phyloP scores from a whole-genome alignment of 2,329 filamentous ascomycete species.

The Fusarium abutilonis region DNA sequence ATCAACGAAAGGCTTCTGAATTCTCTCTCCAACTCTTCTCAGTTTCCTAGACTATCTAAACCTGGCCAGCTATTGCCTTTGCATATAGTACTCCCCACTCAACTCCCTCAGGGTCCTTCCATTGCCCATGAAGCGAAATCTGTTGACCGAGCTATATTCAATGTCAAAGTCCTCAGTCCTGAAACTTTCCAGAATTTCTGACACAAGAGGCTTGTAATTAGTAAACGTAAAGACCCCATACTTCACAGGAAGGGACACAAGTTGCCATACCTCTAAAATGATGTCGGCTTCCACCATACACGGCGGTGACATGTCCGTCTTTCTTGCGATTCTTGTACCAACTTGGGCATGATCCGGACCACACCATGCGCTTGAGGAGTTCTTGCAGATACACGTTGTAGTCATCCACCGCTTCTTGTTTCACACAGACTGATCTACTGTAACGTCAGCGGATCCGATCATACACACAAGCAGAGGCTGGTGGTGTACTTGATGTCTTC shows the following conservation, averaged over 20 bases:
- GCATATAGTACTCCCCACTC: neutral
- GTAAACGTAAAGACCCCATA: neutral
- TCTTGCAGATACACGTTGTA: constrained; percentile 20
- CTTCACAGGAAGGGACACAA: neutral
- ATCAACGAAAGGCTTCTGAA: neutral
- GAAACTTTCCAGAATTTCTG: neutral
- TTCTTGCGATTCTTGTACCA: constrained; percentile 13
- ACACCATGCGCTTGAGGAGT: constrained; percentile 13
- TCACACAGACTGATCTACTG: neutral
- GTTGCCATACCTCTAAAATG: neutral
- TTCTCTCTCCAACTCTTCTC: neutral
- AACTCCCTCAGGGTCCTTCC: neutral
- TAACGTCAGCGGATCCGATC: neutral
- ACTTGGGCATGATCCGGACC: constrained; percentile 6
- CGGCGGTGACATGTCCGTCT: neutral
- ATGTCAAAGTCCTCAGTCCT: constrained; percentile 4
- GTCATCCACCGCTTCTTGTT: constrained; percentile 3
- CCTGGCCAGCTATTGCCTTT: neutral
- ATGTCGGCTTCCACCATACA: constrained; percentile 3
- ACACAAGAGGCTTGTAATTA: neutral
- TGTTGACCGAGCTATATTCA: neutral
- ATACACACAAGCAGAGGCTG: neutral
- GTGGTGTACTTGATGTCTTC: constrained; percentile 8
- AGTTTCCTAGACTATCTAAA: neutral
- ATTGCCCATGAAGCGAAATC: constrained; percentile 8